Percentiles rank a stretch among this genome's conserved stretches.
These are phyloP conservation scores for Keithomyces neogunnii DNA, from an alignment of 2,329 filamentous ascomycete species.

Conservation along the genomic window DNA sequence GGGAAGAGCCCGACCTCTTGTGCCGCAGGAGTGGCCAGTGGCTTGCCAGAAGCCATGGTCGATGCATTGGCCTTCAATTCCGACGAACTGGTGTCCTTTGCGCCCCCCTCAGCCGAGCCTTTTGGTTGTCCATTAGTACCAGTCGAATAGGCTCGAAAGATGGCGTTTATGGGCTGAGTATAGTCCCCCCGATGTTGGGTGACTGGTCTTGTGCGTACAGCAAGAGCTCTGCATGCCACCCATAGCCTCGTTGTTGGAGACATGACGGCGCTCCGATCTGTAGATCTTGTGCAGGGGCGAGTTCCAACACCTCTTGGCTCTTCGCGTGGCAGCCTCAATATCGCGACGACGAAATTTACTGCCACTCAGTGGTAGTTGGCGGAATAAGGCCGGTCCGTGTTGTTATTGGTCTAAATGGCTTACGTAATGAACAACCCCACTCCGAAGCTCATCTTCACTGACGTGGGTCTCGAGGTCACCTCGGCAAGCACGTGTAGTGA, in stretches of 20 bases:
- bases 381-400: conserved; percentile 12
- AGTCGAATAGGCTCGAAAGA: conserved; percentile 21
- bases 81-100: conserved; percentile 1
- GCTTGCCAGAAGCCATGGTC: not conserved
- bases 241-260: conserved; percentile 24
- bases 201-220: conserved; percentile 18
- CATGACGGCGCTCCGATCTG: conserved; percentile 18
- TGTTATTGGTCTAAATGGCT: not conserved
- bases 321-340: conserved; percentile 3
- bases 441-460: not conserved
- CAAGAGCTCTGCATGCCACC: conserved; percentile 26
- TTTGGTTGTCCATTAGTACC: conserved; percentile 14
- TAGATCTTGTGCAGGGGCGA: not conserved
- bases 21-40: not conserved
- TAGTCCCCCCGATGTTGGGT: conserved; percentile 14
- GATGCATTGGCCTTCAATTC: not conserved
- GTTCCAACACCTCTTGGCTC: not conserved
- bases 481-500: no score
- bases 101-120: not conserved
- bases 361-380: conserved; percentile 3
- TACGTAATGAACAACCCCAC: not conserved
- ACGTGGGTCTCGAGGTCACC: not conserved
- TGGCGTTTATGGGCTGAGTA: conserved; percentile 13
- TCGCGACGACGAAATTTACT: conserved; percentile 5
- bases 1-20: conserved; percentile 1